A percentile compares a stretch with the other conserved stretches of the same genome.
phyloP scores from a whole-genome alignment of 1,139 yeast genomes.

The Pichia sp. region DNA sequence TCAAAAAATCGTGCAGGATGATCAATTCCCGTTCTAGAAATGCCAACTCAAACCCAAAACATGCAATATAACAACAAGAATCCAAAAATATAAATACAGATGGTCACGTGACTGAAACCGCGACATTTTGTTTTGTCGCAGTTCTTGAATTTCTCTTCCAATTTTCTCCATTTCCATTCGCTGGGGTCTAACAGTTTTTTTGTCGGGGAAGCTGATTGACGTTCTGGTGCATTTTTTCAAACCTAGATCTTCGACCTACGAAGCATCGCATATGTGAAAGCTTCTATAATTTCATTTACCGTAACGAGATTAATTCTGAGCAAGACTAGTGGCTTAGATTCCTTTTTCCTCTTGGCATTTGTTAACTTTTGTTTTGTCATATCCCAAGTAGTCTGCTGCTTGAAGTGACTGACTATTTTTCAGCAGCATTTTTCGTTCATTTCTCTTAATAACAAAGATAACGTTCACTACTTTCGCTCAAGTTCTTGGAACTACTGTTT shows the following conservation, averaged over 20 bases:
- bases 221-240: background rate
- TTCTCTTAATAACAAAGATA: background rate
- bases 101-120: too few species aligned
- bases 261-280: background rate
- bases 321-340: background rate
- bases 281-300: background rate
- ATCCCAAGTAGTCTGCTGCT: background rate
- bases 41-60: background rate
- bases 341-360: background rate
- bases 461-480: background rate
- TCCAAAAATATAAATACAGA: background rate
- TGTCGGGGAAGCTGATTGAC: conserved; percentile 1
- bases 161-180: background rate
- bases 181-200: background rate
- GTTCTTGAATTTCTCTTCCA: background rate
- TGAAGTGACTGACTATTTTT: background rate
- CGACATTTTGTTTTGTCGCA: background rate
- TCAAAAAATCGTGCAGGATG: background rate
- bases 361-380: background rate
- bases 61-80: background rate
- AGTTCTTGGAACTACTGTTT: background rate
- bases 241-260: background rate
- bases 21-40: background rate
- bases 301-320: background rate
- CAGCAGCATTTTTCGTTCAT: background rate